Base-by-base conservation (phyloP, 805 yeast genomes). In the Metschnikowia hibisci region DNA sequence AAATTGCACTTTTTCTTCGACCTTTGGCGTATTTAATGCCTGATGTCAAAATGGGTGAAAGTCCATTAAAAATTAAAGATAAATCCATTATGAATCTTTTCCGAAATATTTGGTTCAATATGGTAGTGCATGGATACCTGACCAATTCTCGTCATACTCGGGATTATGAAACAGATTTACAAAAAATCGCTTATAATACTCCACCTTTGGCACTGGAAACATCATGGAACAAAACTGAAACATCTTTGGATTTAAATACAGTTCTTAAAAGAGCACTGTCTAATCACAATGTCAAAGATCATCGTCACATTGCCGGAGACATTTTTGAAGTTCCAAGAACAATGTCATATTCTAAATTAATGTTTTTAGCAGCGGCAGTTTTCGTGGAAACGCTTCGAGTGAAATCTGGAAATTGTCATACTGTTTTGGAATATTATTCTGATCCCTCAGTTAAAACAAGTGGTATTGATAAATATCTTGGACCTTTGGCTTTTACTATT, bases 21-120 rank as follows among this genome's bases (percentile, higher is more conserved):
- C 96, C 96, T 0, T 71, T 91, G 46, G 93, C 97, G 0, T 72
- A 70, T 18, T 63, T 90, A 31, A 65, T 90, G 43, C 96, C 96
- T 3, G 65, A 69, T 29, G 69, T 74, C 6, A 69, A 70, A 27
- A 44, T 34, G 11, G 63, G 61, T 23, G 72, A 73, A 23, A 52
- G 58, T 4, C 80, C 84, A 0, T 74, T 55, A 61, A 51, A 56
- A 16, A 64, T 66, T 13, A 53, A 59, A 7, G 78, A 82, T 49
- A 77, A 78, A 31, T 67, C 67, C 2, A 67, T 80, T 1, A 67
- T 80, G 37, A 73, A 76, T 35, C 67, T 82, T 46, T 87, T 91
- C 69, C 77, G 95, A 57, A 85, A 93, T 62, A 80, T 88, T 34
- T 93, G 99, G 99, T 88, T 87, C 62, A 93, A 91, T 57, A 71